Conservation (phyloP, 2,329 filamentous ascomycete species). For the Colletotrichum cordylinicola region DNA sequence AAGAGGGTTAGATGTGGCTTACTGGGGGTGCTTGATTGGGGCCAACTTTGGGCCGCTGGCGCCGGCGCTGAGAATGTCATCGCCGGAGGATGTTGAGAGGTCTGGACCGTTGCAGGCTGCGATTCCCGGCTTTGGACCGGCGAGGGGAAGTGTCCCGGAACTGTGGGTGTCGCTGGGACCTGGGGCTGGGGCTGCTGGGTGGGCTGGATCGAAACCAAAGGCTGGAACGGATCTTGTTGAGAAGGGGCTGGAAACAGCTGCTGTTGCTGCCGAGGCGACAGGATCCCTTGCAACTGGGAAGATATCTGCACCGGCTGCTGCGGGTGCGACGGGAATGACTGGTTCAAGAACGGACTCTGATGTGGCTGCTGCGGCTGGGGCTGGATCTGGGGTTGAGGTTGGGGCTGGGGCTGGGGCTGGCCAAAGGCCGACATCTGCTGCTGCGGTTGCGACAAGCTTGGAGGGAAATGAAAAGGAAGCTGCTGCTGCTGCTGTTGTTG, state of each 20-base stretch:
- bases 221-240: neutral
- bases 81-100: neutral
- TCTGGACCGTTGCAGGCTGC: neutral
- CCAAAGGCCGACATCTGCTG: neutral
- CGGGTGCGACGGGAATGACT: neutral
- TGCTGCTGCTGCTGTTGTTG: neutral
- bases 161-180: neutral
- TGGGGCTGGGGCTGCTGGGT: neutral
- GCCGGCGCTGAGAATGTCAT: neutral
- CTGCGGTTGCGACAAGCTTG: neutral
- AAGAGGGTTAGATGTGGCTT: neutral
- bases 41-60: neutral
- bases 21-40: neutral
- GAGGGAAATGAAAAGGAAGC: neutral
- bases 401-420: neutral
- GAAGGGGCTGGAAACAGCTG: neutral
- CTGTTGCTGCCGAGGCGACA: neutral
- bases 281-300: neutral
- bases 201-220: neutral
- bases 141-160: neutral
- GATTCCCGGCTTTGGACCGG: neutral
- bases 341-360: neutral
- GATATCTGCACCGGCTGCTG: neutral
- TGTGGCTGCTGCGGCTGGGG: neutral
- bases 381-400: neutral